These are phyloP conservation scores for Kodamaea alishanica DNA, from an alignment of 1,139 yeast genomes.

Conservation along the genomic window DNA sequence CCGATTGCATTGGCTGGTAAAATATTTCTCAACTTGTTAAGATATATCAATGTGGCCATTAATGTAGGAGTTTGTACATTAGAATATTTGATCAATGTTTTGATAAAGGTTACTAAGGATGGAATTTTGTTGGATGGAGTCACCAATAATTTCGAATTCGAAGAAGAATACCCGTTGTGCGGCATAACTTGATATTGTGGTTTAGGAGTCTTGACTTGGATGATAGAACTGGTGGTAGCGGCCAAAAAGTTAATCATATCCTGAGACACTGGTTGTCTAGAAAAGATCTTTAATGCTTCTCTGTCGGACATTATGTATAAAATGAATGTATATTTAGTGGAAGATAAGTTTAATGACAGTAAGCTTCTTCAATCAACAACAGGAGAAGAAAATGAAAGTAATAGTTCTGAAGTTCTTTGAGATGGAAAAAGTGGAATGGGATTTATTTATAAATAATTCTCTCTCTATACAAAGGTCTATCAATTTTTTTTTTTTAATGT, in stretches of 20 bases:
- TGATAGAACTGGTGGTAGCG: slow-evolving; percentile 74
- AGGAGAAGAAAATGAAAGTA: too few relatives aligned
- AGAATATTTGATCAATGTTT: slow-evolving; percentile 67
- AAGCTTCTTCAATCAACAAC: too few relatives aligned
- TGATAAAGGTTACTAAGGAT: slow-evolving; percentile 59
- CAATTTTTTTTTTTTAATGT: too few relatives aligned
- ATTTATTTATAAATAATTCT: too few relatives aligned
- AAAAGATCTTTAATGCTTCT: slow-evolving; percentile 68
- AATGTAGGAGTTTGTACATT: slow-evolving; percentile 94
- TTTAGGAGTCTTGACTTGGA: slow-evolving; percentile 45
- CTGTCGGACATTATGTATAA: slow-evolving; percentile 35
- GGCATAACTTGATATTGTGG: slow-evolving; percentile 18
- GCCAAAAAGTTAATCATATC: slow-evolving; percentile 83
- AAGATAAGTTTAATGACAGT: too few relatives aligned
- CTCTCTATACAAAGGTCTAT: too few relatives aligned
- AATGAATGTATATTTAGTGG: slow-evolving; percentile 1
- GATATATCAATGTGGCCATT: slow-evolving; percentile 85
- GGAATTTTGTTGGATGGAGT: slow-evolving; percentile 25
- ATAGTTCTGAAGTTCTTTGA: too few relatives aligned
- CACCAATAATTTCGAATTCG: slow-evolving; percentile 17
- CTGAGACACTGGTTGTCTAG: slow-evolving; percentile 69
- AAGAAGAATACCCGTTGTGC: slow-evolving; percentile 7
- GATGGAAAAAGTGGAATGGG: too few relatives aligned
- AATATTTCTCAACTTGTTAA: slow-evolving; percentile 68
- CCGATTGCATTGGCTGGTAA: slow-evolving; percentile 90